phyloP scores from a whole-genome alignment of 768 basidiomycete species.

The Macrolepiota fuliginosa region DNA sequence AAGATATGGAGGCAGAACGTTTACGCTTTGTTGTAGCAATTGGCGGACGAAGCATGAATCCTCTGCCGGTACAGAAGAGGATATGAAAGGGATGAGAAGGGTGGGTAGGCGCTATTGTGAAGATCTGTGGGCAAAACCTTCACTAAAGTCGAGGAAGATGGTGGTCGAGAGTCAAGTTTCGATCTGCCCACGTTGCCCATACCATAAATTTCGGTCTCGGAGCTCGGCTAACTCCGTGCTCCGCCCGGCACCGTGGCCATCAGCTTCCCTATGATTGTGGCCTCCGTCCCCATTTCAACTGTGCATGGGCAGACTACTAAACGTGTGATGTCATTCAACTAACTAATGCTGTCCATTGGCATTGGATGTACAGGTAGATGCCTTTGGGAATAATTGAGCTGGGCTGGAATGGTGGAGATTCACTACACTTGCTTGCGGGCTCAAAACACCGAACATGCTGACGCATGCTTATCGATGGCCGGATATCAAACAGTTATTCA shows the following conservation, averaged over 20 bases:
- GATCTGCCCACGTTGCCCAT: slow-evolving; percentile 11
- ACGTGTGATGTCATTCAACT: background rate
- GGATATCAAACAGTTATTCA: background rate
- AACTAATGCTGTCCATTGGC: background rate
- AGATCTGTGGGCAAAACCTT: slow-evolving; percentile 30
- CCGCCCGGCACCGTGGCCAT: slow-evolving; percentile 1
- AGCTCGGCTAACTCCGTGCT: background rate
- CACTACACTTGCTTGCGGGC: background rate
- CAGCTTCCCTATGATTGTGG: background rate
- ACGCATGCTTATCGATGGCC: background rate
- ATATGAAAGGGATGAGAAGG: slow-evolving; percentile 37
- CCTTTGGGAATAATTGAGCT: background rate
- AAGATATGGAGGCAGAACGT: slow-evolving; percentile 50
- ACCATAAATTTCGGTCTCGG: slow-evolving; percentile 11
- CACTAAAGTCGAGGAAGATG: slow-evolving; percentile 16
- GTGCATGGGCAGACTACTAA: too few relatives aligned
- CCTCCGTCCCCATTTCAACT: background rate
- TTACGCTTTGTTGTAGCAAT: slow-evolving; percentile 68
- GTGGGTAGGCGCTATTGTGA: slow-evolving; percentile 66
- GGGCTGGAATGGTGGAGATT: background rate
- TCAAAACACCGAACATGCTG: background rate
- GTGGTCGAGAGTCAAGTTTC: slow-evolving; percentile 11
- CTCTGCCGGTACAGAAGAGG: slow-evolving; percentile 69
- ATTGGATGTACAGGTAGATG: background rate
- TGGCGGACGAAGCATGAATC: slow-evolving; percentile 94